Conservation (phyloP, 1,284 basidiomycete genomes). For the Trichosporon inkin region DNA sequence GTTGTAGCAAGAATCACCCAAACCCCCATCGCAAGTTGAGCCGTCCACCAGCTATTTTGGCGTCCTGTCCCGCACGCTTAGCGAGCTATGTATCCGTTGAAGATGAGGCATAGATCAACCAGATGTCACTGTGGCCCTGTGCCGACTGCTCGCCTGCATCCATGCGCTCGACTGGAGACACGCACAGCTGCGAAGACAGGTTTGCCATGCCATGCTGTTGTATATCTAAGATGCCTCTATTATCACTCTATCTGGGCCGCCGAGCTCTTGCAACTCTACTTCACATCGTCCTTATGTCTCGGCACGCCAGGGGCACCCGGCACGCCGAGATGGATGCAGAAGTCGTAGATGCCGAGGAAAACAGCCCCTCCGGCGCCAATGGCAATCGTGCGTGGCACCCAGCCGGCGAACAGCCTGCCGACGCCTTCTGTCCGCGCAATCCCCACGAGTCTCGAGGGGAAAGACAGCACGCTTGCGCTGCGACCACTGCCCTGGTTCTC, state of each 20-base stretch:
- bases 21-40: too few species aligned
- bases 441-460: conserved; percentile 57
- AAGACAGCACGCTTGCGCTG: conserved; percentile 54
- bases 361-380: conserved; percentile 95
- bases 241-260: background rate
- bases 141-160: too few species aligned
- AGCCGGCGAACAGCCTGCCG: conserved; percentile 75
- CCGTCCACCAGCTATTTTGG: too few species aligned
- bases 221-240: background rate
- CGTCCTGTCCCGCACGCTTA: too few species aligned
- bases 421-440: conserved; percentile 74
- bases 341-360: conserved; percentile 89
- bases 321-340: conserved; percentile 36
- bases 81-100: too few species aligned
- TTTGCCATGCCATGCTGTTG: background rate
- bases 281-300: conserved; percentile 2
- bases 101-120: too few species aligned
- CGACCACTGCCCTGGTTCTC: conserved; percentile 56
- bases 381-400: conserved; percentile 88
- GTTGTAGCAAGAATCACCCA: too few species aligned
- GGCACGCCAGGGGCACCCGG: background rate
- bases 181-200: background rate
- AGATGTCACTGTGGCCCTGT: too few species aligned
- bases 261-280: too few species aligned
- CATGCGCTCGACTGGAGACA: too few species aligned